Evolutionary conservation across 1,284 basidiomycete genomes (phyloP).

Genomic region (Puccinia hordei): DNA sequence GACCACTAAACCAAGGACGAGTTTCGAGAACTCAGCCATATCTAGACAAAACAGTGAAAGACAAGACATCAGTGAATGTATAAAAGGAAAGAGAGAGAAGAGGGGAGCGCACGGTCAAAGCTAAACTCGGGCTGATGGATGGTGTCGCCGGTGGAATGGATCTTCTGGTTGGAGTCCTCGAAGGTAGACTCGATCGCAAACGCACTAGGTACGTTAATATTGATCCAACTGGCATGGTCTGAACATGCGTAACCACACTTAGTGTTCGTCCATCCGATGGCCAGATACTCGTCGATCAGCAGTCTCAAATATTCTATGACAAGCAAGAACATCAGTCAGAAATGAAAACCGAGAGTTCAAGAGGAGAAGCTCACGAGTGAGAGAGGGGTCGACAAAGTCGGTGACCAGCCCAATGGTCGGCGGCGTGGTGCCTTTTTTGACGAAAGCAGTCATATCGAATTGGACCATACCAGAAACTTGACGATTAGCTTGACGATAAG

Average conservation of each 20-base stretch:
- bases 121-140: conserved; percentile 85
- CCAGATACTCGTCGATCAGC: conserved; percentile 56
- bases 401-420: conserved; percentile 88
- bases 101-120: conserved; percentile 61
- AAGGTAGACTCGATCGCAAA: conserved; percentile 62
- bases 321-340: too few species aligned
- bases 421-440: conserved; percentile 80
- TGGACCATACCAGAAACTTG: conserved; percentile 82
- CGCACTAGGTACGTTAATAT: conserved; percentile 59
- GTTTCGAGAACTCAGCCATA: conserved; percentile 46
- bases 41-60: background rate
- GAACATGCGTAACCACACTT: conserved; percentile 92
- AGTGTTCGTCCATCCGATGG: conserved; percentile 61
- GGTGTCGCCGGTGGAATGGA: conserved; percentile 78
- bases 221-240: conserved; percentile 64
- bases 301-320: conserved; percentile 5
- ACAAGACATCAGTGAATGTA: background rate
- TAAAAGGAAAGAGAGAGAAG: background rate
- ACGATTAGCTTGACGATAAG: conserved; percentile 69
- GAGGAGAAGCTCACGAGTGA: conserved; percentile 63
- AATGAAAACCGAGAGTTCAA: background rate
- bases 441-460: conserved; percentile 70
- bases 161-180: conserved; percentile 69
- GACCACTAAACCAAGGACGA: conserved; percentile 19
- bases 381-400: conserved; percentile 75